Conservation (phyloP, 2,329 filamentous ascomycete species). For the Aspergillus alliaceus region DNA sequence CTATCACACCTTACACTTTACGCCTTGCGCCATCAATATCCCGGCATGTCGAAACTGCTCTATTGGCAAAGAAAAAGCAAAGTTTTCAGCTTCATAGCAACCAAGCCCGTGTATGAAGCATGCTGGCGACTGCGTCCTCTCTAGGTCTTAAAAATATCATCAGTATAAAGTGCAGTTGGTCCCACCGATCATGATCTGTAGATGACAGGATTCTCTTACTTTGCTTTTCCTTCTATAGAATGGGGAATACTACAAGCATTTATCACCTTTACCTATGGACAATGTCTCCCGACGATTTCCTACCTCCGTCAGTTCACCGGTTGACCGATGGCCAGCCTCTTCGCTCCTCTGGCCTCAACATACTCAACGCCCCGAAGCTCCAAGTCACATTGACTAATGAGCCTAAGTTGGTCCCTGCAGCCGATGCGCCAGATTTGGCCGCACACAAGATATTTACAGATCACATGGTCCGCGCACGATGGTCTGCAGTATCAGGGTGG, state of each 20-base stretch:
- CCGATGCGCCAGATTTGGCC: not conserved
- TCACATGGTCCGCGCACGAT: not conserved
- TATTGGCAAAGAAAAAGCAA: not conserved
- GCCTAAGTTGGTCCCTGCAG: not conserved
- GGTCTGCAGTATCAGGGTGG: not conserved
- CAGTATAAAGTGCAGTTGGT: not conserved
- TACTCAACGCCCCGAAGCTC: not conserved
- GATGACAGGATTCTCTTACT: not conserved
- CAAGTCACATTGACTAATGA: not conserved
- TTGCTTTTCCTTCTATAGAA: not conserved
- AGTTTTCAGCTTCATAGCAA: not conserved
- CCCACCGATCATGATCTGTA: not conserved
- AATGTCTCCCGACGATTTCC: not conserved
- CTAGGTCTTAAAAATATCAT: not conserved
- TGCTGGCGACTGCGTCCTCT: not conserved
- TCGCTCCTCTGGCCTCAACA: not conserved
- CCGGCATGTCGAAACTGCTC: no score
- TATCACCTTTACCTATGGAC: not conserved
- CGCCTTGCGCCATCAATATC: not conserved
- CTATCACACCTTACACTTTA: not conserved
- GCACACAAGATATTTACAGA: not conserved
- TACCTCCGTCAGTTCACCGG: not conserved
- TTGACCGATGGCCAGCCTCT: not conserved
- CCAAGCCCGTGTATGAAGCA: not conserved
- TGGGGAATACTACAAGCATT: not conserved